A percentile compares a stretch with the other conserved stretches of the same genome.
phyloP scores from a whole-genome alignment of 2,329 filamentous ascomycete species.

The Aspergillus alliaceus region DNA sequence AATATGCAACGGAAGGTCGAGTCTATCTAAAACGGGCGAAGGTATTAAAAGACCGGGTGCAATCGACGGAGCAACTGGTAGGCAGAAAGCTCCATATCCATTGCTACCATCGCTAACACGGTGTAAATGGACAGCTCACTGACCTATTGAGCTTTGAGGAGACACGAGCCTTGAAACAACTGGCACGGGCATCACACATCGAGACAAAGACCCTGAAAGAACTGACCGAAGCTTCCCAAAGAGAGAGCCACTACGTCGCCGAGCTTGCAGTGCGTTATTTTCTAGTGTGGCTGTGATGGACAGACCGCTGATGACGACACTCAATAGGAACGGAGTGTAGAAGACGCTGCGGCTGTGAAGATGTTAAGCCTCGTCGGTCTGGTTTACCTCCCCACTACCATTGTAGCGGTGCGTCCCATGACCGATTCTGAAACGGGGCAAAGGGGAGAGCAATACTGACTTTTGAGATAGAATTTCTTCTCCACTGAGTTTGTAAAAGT shows the following conservation, averaged over 20 bases:
- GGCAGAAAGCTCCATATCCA: not conserved
- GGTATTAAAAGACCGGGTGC: slow-evolving; percentile 8
- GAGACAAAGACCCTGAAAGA: slow-evolving; percentile 6
- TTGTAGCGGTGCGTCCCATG: slow-evolving; percentile 12
- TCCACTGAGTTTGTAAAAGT: slow-evolving; percentile 14
- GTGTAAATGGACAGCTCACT: not conserved
- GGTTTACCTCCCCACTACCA: slow-evolving; percentile 11
- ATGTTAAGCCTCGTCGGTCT: slow-evolving; percentile 12
- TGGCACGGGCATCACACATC: slow-evolving; percentile 1
- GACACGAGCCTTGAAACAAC: slow-evolving; percentile 2
- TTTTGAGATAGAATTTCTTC: slow-evolving; percentile 10
- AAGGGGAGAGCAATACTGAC: not conserved
- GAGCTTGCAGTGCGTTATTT: slow-evolving; percentile 10
- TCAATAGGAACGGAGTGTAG: slow-evolving; percentile 1
- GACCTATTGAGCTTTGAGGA: slow-evolving; percentile 13
- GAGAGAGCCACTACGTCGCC: slow-evolving; percentile 4
- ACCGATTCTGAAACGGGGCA: not conserved
- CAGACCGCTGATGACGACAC: not conserved
- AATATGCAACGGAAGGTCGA: slow-evolving; percentile 3
- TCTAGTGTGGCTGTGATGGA: not conserved
- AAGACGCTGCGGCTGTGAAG: slow-evolving; percentile 13
- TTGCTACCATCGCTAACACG: not conserved
- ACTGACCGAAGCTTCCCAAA: not conserved
- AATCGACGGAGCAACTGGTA: slow-evolving; percentile 11
- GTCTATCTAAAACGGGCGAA: slow-evolving; percentile 9